A percentile compares a stretch with the other conserved stretches of the same genome.
Conservation (phyloP, 768 basidiomycete species). For the Calocera viscosa region DNA sequence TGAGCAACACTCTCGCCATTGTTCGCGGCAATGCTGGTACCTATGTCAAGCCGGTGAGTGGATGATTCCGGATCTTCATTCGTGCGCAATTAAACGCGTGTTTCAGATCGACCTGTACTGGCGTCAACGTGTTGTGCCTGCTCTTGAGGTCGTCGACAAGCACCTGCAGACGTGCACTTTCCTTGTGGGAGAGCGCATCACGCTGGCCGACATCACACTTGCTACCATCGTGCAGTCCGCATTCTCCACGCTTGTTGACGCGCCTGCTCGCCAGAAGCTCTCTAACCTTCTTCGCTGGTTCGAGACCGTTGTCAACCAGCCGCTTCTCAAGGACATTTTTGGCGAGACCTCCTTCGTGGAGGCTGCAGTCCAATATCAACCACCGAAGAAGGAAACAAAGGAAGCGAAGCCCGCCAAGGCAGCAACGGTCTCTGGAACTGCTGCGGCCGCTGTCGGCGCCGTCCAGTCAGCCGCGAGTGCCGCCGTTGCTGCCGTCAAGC, state of each 20-base stretch:
- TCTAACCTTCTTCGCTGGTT: constrained; percentile 72
- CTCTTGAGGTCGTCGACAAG: constrained; percentile 55
- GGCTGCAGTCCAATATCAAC: constrained; percentile 54
- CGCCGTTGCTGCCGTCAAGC: constrained; percentile 36
- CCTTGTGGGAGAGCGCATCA: constrained; percentile 89
- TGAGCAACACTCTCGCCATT: constrained; percentile 33
- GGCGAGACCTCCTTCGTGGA: constrained; percentile 50
- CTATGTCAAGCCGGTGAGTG: constrained; percentile 72
- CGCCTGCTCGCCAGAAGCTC: constrained; percentile 48
- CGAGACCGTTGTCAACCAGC: constrained; percentile 81
- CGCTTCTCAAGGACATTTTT: constrained; percentile 54
- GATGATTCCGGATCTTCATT: background rate
- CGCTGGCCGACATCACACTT: constrained; percentile 72
- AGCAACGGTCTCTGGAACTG: constrained; percentile 3
- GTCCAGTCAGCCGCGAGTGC: background rate
- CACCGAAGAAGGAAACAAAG: constrained; percentile 36
- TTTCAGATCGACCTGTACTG: constrained; percentile 46
- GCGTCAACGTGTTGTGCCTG: constrained; percentile 41
- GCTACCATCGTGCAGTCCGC: constrained; percentile 47
- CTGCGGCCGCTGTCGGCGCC: background rate
- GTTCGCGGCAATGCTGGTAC: constrained; percentile 36
- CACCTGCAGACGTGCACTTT: constrained; percentile 71
- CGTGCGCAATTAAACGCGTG: background rate
- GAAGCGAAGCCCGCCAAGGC: constrained; percentile 26
- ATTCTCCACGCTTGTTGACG: constrained; percentile 47